phyloP scores from a whole-genome alignment of 257 asterid genomes.

The Lavandula angustifolia region DNA sequence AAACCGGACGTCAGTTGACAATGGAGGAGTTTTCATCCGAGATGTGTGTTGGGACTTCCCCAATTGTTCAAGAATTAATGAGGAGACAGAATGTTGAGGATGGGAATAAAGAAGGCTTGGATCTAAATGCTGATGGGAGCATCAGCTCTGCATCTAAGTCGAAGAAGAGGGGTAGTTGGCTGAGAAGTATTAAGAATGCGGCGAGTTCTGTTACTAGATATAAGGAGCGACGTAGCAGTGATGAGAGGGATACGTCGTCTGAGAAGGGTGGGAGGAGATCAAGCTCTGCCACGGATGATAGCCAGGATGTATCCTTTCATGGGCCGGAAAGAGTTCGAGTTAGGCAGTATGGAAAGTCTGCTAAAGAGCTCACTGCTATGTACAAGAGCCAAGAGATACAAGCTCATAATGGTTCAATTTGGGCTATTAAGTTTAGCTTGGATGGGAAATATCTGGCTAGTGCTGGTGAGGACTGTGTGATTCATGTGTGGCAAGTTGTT shows the following conservation, averaged over 20 bases:
- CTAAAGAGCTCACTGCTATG: constrained; percentile 79
- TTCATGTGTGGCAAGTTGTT: constrained; percentile 89
- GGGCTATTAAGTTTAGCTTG: constrained; percentile 96
- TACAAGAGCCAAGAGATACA: constrained; percentile 90
- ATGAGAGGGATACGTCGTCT: constrained; percentile 93
- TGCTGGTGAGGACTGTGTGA: constrained; percentile 97
- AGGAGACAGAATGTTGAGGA: constrained; percentile 91
- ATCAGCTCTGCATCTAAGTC: constrained; percentile 56
- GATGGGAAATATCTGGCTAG: constrained; percentile 96
- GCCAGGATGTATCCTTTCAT: constrained; percentile 83
- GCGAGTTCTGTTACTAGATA: constrained; percentile 73
- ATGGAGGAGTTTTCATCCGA: constrained; percentile 83
- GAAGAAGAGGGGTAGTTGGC: constrained; percentile 80
- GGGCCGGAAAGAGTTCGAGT: constrained; percentile 88
- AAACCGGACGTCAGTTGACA: constrained; percentile 87
- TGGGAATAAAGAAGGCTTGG: constrained; percentile 57
- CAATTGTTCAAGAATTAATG: constrained; percentile 95
- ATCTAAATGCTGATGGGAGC: constrained; percentile 52
- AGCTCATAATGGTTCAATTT: constrained; percentile 91
- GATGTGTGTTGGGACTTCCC: constrained; percentile 93
- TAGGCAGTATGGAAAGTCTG: constrained; percentile 85
- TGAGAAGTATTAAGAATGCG: constrained; percentile 73
- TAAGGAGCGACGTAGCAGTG: constrained; percentile 85
- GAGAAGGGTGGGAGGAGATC: constrained; percentile 97
- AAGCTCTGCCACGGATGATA: constrained; percentile 97